Evolutionary conservation across 257 asterid species (phyloP), one percentile per base, ranked within the genome.

Genomic region (Gardenia jasminoides): DNA sequence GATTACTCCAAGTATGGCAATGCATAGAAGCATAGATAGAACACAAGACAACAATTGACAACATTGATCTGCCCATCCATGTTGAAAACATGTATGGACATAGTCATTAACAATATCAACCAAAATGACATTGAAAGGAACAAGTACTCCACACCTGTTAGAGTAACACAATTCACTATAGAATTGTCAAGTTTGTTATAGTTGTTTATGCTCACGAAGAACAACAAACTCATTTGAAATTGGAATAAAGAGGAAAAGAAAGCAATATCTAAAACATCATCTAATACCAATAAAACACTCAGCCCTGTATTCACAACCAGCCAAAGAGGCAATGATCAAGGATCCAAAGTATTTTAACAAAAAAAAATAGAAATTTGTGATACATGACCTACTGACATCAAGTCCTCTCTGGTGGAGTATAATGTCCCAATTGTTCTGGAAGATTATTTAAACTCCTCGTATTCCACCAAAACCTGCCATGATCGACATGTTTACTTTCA

Each of bases 351-450:
- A 56, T 74, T 48, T 47, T 74, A 24, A 74, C 31, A 10, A 24
- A 24, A 61, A n/a, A n/a, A 61, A 7, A 3, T n/a, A n/a, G 22
- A 22, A 24, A 4, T 12, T 8, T 22, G n/a, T 8, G 2, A 7
- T 24, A 61, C 67, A n/a, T 22, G 67, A 61, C 67, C 52, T 20
- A 36, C 17, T 30, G 4, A 74, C 39, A 13, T 92, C 90, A 90
- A 79, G 94, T 93, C 78, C 87, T 90, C 90, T 91, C 97, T 5
- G 91, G 91, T 19, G 96, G 92, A 77, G 98, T 87, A 83, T 91
- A 95, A 88, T 94, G 94, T 10, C 91, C 97, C 92, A 91, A 82
- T 85, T 90, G 94, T 73, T 91, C 93, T 1, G 89, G 83, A 74
- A 87, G 90, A 86, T 82, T 91, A 90, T 85, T 87, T 82, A 89